Evolutionary conservation across 352 stramenopile genomes (phyloP).

Genomic region (Pythium brassicae): DNA sequence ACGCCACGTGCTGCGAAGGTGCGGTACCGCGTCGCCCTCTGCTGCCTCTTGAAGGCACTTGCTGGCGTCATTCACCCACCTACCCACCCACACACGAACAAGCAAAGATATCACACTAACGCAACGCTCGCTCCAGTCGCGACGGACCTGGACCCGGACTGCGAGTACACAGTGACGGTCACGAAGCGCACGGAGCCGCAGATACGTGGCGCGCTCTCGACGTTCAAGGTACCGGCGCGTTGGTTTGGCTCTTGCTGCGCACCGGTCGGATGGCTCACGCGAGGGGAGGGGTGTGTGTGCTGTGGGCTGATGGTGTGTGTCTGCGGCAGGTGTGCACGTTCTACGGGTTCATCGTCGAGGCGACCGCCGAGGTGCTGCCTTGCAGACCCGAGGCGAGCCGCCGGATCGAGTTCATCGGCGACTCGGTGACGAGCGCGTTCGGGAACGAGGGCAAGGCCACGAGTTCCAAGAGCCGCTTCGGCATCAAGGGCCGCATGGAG

Average conservation of each 20-base stretch:
- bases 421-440: conserved; percentile 81
- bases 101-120: no score
- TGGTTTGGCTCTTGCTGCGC: background rate
- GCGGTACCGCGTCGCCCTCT: no score
- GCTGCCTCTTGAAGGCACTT: background rate
- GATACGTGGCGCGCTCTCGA: conserved; percentile 80
- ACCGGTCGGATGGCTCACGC: background rate
- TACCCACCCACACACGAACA: no score
- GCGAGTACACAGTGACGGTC: conserved; percentile 66
- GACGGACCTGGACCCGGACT: conserved; percentile 39
- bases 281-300: no score
- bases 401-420: conserved; percentile 52
- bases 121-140: conserved; percentile 37
- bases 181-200: conserved; percentile 83
- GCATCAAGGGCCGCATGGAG: conserved; percentile 84
- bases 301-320: background rate
- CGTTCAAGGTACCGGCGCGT: conserved; percentile 56
- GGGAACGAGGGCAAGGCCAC: conserved; percentile 80
- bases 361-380: conserved; percentile 53
- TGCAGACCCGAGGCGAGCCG: conserved; percentile 26
- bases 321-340: conserved; percentile 80
- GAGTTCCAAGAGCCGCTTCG: conserved; percentile 69
- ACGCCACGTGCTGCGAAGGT: conserved; percentile 80
- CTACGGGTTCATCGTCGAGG: conserved; percentile 84
- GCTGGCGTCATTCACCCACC: background rate